Base-by-base conservation (phyloP, 139 green algal species). In the Chlorella sorokiniana region DNA sequence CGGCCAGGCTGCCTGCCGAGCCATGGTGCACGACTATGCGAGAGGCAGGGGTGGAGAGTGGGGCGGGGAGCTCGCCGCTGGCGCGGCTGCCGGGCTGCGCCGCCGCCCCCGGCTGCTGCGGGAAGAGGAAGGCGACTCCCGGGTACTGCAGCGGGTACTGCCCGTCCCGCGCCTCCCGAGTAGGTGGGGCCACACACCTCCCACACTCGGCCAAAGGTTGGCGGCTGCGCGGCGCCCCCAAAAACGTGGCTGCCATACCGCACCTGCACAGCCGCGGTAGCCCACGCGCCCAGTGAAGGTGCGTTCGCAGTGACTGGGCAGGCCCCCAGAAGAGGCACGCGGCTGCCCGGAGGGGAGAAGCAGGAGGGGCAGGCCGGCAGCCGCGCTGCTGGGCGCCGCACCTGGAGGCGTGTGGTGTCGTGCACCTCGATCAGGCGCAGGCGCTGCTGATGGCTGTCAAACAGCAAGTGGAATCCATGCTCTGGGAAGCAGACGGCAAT, bases 351-450 rank as follows among this genome's bases (percentile, higher is more conserved):
- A n/a, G n/a, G n/a, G 1, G 10, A 82, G 59, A 37, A 56, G 38
- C 22, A 33, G 27, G 29, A n/a, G n/a, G 41, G 41, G 31, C 71
- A 48, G n/a, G 31, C n/a, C 20, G 31, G 48, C 70, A 78, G 45
- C 42, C 42, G 70, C 22, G 8, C 11, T 22, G 27, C 62, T 27
- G 9, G 16, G 31, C 38, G 22, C 1, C 65, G 68, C 48, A 91
- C 81, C 87, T 90, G 85, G 37, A 92, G 33, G 29, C 85, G 71
- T 14, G 87, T 82, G 14, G 84, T 27, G 42, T 92, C 89, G 56
- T 87, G 86, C 1, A 92, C 79, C 59, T 93, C 88, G 18, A 93
- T 81, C 7, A 92, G 71, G 11, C 85, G 72, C 76, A 93, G 85
- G 10, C 85, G 79, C 80, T 93, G 89, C n/a, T 63, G 82, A 5